phyloP scores from a whole-genome alignment of 257 asterid genomes.

The Coffea canephora region DNA sequence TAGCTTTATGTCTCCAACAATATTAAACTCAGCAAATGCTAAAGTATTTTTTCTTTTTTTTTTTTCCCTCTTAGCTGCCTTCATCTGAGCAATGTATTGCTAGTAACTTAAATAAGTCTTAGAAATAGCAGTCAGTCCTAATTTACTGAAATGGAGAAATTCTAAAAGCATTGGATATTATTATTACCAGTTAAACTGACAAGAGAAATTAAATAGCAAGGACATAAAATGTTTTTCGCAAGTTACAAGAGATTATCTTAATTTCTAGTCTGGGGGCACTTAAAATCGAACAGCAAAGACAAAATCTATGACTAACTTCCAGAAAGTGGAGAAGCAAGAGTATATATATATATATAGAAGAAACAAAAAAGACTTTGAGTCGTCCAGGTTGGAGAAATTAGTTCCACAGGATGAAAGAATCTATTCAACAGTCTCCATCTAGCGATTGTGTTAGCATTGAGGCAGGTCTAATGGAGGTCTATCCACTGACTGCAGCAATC shows the following conservation, averaged over 20 bases:
- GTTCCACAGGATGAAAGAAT: neutral
- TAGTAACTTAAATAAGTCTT: too few species aligned
- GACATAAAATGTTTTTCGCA: too few species aligned
- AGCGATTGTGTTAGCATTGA: conserved; percentile 30
- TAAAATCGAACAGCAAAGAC: neutral
- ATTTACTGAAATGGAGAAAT: neutral
- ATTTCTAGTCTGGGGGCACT: neutral
- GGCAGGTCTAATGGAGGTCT: conserved; percentile 61
- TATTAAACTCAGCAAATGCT: too few species aligned
- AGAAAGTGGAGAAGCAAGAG: neutral
- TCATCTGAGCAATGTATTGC: neutral
- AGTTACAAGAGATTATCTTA: neutral
- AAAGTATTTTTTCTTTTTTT: too few species aligned
- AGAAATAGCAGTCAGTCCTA: neutral
- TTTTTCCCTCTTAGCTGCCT: too few species aligned
- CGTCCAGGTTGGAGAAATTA: neutral
- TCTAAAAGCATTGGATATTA: neutral
- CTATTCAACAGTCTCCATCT: neutral
- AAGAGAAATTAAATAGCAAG: too few species aligned
- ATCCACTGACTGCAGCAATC: conserved; percentile 40
- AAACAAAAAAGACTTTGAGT: neutral
- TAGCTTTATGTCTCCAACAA: too few species aligned
- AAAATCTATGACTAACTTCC: neutral
- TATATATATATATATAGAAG: neutral
- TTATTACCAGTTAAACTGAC: too few species aligned